Evolutionary conservation across 2,329 filamentous ascomycete genomes (phyloP), one percentile per base, ranked within the genome.

Genomic region (Botrytis squamosa): DNA sequence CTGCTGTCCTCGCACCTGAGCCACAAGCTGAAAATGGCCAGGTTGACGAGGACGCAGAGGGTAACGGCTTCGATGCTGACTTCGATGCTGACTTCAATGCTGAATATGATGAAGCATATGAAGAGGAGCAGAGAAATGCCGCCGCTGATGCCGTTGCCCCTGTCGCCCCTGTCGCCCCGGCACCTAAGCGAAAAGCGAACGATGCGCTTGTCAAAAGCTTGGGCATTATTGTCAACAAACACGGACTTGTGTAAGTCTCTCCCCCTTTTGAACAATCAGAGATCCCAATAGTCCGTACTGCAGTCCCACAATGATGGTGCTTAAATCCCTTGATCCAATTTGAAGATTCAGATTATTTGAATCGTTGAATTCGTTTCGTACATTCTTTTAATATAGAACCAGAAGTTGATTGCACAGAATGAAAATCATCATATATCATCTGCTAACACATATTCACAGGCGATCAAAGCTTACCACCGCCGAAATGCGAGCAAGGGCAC

Each of bases 161-260:
- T 18, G 18, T 14, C 44, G 18, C 5, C 42, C 42, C 16, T 1
- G 14, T 42, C 14, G 40, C 16, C 14, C 40, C 1, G 16, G 16
- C 16, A 18, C 16, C 16, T 16, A 16, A 18, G 6, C 20, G 1
- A 49, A 0, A 4, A 10, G 12, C 49, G 6, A n/a, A n/a, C 5
- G 25, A 25, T n/a, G 7, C 1, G 22, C 0, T n/a, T 57, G n/a
- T 14, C 16, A 0, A 8, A 1, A n/a, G 1, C 25, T 6, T 57
- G 14, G n/a, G n/a, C n/a, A 57, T 57, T 14, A 5, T 1, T 29
- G 6, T 57, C 3, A 18, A 29, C 14, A 3, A 8, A 2, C 0
- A 29, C 2, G 52, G 52, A 18, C 0, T 29, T 3, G 0, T 29
- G 52, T 57, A 57, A 33, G 52, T 57, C 40, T 57, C 52, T 18